phyloP scores from a whole-genome alignment of 139 green algal species.

The Penium margaritaceum region DNA sequence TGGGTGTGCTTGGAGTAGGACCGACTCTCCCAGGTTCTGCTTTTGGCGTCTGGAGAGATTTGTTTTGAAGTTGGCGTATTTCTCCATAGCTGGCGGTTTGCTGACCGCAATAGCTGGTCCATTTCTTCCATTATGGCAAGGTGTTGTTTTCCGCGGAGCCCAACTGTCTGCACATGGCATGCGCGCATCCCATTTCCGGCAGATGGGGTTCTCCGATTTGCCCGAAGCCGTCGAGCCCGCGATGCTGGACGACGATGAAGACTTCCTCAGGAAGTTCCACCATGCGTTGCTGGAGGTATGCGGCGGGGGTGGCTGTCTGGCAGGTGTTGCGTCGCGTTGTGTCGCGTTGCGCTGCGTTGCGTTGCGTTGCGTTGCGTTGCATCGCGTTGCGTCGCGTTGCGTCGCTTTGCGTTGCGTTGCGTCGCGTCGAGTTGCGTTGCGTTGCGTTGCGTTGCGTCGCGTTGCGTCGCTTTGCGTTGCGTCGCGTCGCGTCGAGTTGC shows the following conservation, averaged over 20 bases:
- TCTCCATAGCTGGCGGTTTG: neutral
- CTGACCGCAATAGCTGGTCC: neutral
- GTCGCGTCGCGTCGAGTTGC: no score
- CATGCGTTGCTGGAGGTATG: constrained; percentile 48
- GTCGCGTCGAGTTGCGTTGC: no score
- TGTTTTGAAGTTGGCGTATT: neutral
- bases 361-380: no score
- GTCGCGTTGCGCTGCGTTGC: no score
- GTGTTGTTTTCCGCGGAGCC: neutral
- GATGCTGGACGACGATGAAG: constrained; percentile 44
- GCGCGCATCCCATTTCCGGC: neutral
- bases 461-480: no score
- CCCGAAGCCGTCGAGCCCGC: constrained; percentile 29
- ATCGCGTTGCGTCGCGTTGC: no score
- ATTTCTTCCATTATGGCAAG: neutral
- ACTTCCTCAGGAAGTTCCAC: constrained; percentile 44
- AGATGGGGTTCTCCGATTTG: constrained; percentile 34
- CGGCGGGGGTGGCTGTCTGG: no score
- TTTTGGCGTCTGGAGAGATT: neutral
- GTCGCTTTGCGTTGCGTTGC: no score
- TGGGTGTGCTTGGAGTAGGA: no score
- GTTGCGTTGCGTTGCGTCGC: no score
- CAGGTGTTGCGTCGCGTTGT: no score
- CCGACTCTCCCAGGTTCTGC: neutral
- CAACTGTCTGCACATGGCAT: neutral